These are phyloP conservation scores for Cladophialophora bantiana DNA, from an alignment of 2,329 filamentous ascomycete species.

Conservation along the genomic window DNA sequence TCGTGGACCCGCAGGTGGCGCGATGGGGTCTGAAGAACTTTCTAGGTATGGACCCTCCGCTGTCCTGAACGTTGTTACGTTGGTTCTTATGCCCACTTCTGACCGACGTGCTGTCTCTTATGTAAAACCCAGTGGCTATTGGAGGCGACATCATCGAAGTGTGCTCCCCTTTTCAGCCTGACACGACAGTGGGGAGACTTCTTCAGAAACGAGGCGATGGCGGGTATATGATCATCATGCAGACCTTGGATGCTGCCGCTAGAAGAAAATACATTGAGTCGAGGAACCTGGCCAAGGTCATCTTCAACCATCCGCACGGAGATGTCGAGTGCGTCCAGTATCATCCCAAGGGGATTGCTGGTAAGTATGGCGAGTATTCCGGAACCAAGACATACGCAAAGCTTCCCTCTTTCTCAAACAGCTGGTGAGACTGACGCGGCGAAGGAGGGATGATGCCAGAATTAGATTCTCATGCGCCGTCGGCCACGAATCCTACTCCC, in stretches of 20 bases:
- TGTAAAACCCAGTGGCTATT: conserved; percentile 46
- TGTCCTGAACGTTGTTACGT: not conserved
- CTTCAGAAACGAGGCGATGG: conserved; percentile 54
- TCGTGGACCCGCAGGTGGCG: conserved; percentile 48
- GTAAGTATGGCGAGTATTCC: conserved; percentile 22
- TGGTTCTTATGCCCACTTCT: not conserved
- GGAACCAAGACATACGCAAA: conserved; percentile 28
- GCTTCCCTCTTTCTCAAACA: not conserved
- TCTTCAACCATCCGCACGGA: conserved; percentile 45
- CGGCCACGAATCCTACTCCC: conserved; percentile 48
- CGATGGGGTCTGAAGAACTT: conserved; percentile 53
- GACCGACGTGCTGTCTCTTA: not conserved
- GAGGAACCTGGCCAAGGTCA: conserved; percentile 47
- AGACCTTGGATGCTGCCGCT: conserved; percentile 50
- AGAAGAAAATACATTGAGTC: conserved; percentile 49
- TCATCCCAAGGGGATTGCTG: conserved; percentile 54
- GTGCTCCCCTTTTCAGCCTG: conserved; percentile 46
- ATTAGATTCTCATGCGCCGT: conserved; percentile 50
- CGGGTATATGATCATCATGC: conserved; percentile 60
- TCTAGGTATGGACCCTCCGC: conserved; percentile 41
- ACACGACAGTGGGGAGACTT: conserved; percentile 52
- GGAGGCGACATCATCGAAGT: conserved; percentile 55
- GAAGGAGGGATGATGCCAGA: conserved; percentile 54
- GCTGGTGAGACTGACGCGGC: conserved; percentile 1
- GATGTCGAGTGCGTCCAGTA: conserved; percentile 52